These are phyloP conservation scores for Larix sibirica DNA, from an alignment of 83 land plant genomes.

Conservation along the genomic window DNA sequence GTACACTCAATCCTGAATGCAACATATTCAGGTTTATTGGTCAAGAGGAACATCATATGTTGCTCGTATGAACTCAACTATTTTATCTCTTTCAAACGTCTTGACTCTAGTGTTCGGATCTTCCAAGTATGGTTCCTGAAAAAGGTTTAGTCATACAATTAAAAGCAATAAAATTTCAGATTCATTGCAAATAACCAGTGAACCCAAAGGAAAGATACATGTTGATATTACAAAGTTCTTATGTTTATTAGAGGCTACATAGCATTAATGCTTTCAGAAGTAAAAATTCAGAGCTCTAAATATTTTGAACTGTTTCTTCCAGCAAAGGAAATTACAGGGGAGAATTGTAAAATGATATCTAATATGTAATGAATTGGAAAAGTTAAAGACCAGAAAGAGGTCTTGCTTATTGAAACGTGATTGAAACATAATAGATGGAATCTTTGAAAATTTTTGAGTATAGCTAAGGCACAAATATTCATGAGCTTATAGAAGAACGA, in stretches of 20 bases:
- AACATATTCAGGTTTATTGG: background rate
- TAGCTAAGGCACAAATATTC: background rate
- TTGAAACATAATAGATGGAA: background rate
- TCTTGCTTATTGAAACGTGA: background rate
- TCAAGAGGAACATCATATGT: constrained; percentile 63
- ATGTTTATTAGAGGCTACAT: background rate
- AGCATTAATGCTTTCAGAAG: background rate
- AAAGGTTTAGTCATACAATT: background rate
- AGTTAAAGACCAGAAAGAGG: background rate
- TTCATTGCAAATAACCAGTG: background rate
- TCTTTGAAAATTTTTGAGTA: background rate
- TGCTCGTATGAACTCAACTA: constrained; percentile 75
- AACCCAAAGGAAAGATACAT: background rate
- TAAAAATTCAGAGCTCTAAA: background rate
- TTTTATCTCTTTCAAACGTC: constrained; percentile 97
- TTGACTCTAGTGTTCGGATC: constrained; percentile 96
- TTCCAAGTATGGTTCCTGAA: constrained; percentile 94
- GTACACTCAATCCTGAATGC: too few species aligned
- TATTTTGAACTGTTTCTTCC: background rate
- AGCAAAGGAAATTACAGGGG: background rate
- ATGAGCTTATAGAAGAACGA: background rate
- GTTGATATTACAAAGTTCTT: background rate
- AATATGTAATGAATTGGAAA: background rate
- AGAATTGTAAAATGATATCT: background rate
- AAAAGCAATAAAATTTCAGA: background rate